Evolutionary conservation across 345 rosid genomes (phyloP).

Genomic region (Hibiscus syriacus): DNA sequence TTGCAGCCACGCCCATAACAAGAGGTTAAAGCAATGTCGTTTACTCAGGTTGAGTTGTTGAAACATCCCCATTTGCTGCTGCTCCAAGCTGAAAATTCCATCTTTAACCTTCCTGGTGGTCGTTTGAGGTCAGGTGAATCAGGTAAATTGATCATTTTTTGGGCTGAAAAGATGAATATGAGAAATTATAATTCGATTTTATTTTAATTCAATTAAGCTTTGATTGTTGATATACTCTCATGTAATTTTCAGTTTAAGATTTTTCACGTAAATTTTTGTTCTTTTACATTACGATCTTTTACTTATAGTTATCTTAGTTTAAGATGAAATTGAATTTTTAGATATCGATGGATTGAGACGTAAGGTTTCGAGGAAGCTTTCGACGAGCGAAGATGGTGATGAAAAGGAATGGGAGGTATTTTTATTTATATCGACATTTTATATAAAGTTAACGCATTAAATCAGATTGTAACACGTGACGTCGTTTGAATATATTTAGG

Average conservation of each 20-base stretch:
- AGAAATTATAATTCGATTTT: too few relatives aligned
- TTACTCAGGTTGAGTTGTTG: slow-evolving; percentile 71
- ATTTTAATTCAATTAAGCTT: too few relatives aligned
- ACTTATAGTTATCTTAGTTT: slow-evolving; percentile 11
- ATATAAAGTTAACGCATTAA: too few relatives aligned
- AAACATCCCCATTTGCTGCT: slow-evolving; percentile 77
- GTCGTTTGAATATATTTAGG: slow-evolving; percentile 34
- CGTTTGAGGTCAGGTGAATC: slow-evolving; percentile 73
- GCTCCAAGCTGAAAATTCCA: slow-evolving; percentile 60
- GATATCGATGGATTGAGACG: slow-evolving; percentile 68
- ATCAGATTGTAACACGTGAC: too few relatives aligned
- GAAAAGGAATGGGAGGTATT: slow-evolving; percentile 61
- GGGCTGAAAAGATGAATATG: too few relatives aligned
- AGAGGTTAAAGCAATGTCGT: not conserved
- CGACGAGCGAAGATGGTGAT: slow-evolving; percentile 23
- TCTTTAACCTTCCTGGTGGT: slow-evolving; percentile 80
- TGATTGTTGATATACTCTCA: too few relatives aligned
- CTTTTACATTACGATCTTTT: too few relatives aligned
- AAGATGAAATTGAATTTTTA: slow-evolving; percentile 15
- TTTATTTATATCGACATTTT: not conserved
- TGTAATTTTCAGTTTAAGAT: not conserved
- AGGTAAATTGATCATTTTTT: slow-evolving; percentile 52
- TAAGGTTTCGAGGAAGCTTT: slow-evolving; percentile 70
- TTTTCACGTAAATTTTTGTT: too few relatives aligned
- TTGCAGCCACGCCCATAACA: too few relatives aligned